A percentile compares a stretch with the other conserved stretches of the same genome.
Evolutionary conservation across 306 rosid genomes (phyloP).

Genomic region (Styphnolobium japonicum): DNA sequence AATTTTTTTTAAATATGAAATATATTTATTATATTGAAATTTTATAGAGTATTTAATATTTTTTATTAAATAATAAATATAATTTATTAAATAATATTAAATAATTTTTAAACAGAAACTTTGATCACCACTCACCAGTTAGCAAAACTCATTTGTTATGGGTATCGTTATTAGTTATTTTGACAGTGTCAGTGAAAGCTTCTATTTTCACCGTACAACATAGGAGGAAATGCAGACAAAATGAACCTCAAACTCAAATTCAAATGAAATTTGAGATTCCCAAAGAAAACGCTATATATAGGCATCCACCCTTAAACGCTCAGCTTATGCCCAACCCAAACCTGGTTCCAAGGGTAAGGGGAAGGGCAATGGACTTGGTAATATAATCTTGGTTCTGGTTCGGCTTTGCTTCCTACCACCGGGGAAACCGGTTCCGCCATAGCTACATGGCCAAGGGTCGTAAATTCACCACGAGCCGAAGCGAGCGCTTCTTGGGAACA

Average conservation of each 20-base stretch:
- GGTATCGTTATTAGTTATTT: neutral
- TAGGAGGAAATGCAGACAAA: constrained; percentile 50
- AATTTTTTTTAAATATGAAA: too few relatives aligned
- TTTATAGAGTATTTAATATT: too few relatives aligned
- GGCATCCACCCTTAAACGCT: neutral
- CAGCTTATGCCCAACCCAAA: constrained; percentile 42
- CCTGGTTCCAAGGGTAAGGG: constrained; percentile 1
- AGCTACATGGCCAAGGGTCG: constrained; percentile 84
- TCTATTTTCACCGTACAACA: constrained; percentile 14
- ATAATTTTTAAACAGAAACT: too few relatives aligned
- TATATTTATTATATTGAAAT: too few relatives aligned
- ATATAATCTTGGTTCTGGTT: neutral
- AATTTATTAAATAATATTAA: too few relatives aligned
- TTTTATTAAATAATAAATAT: too few relatives aligned
- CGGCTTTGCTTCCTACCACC: constrained; percentile 13
- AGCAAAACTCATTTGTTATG: too few relatives aligned
- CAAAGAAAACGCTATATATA: constrained; percentile 53
- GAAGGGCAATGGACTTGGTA: neutral
- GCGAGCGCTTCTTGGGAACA: constrained; percentile 71
- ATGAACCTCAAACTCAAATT: constrained; percentile 74
- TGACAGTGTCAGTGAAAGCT: constrained; percentile 12
- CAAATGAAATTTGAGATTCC: constrained; percentile 60
- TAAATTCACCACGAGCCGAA: constrained; percentile 56
- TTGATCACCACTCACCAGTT: too few relatives aligned
- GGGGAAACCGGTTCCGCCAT: constrained; percentile 20